These are phyloP conservation scores for Camelina laxa DNA, from an alignment of 345 rosid genomes.

Conservation along the genomic window DNA sequence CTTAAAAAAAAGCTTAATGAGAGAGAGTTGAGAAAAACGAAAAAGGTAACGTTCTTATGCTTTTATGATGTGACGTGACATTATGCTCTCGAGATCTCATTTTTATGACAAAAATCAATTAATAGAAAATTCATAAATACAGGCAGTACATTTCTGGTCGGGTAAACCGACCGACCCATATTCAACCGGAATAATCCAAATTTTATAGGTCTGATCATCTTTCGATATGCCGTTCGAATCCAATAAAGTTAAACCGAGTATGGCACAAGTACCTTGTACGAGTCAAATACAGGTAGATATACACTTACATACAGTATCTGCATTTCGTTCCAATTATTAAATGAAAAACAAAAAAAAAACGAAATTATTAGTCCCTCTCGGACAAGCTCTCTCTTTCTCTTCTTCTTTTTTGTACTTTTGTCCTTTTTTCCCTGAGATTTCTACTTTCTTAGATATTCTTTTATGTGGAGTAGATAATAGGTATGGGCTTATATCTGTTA, in stretches of 20 bases:
- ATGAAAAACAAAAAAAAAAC: neutral
- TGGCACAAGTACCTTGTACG: neutral
- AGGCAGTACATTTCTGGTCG: conserved; percentile 7
- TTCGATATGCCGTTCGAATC: neutral
- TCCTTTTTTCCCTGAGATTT: neutral
- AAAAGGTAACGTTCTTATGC: conserved; percentile 40
- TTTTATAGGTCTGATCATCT: neutral
- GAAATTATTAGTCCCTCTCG: neutral
- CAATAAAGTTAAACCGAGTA: neutral
- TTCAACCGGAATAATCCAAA: neutral
- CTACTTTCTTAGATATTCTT: conserved; percentile 7
- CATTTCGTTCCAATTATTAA: neutral
- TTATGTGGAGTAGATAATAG: neutral
- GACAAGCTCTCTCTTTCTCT: neutral
- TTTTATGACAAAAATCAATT: neutral
- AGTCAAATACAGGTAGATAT: neutral
- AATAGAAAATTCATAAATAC: neutral
- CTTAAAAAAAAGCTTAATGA: conserved; percentile 1
- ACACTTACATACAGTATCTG: neutral
- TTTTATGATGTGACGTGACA: conserved; percentile 42
- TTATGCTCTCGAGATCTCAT: conserved; percentile 27
- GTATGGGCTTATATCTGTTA: neutral
- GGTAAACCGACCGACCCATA: conserved; percentile 9
- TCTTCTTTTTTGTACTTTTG: neutral
- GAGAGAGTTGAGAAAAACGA: conserved; percentile 30